A percentile compares a stretch with the other conserved stretches of the same genome.
phyloP scores from a whole-genome alignment of 139 green algal genomes.

The Edaphochlamys debaryana region DNA sequence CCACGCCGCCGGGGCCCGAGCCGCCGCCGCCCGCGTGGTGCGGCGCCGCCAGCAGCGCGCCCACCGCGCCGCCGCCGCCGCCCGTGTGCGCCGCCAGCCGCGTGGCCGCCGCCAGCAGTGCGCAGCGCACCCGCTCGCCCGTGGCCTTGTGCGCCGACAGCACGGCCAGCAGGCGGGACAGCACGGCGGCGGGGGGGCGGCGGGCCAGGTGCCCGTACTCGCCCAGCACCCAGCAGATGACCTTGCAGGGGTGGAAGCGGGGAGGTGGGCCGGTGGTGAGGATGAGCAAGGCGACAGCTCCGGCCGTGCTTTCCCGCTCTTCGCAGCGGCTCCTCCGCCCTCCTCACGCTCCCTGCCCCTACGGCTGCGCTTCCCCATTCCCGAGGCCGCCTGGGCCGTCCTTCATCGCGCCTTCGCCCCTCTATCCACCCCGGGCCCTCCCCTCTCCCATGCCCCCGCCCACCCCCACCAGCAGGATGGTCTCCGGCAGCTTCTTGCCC shows the following conservation, averaged over 20 bases:
- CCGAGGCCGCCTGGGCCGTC: no score
- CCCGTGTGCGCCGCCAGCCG: conserved; percentile 74
- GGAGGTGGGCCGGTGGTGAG: no score
- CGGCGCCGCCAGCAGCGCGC: neutral
- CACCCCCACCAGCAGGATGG: conserved; percentile 72
- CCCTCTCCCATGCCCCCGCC: no score
- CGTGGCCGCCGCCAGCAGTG: conserved; percentile 74
- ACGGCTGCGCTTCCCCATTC: no score
- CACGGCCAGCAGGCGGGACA: conserved; percentile 16
- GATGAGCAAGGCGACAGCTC: no score
- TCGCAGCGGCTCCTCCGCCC: no score
- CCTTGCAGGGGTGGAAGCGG: conserved; percentile 20
- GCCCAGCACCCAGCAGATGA: conserved; percentile 79
- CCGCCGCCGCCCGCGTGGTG: neutral
- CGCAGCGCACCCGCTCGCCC: conserved; percentile 36
- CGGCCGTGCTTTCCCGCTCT: no score
- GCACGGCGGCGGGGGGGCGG: neutral
- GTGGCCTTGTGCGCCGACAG: conserved; percentile 30
- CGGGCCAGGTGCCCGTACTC: conserved; percentile 84
- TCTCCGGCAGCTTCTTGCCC: conserved; percentile 66
- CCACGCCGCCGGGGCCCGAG: no score
- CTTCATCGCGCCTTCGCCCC: no score
- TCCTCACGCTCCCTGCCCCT: no score
- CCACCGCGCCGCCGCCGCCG: conserved; percentile 10
- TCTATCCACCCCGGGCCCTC: neutral